Evolutionary conservation across 1,139 yeast genomes (phyloP).

Genomic region (Lodderomyces pseudojiufengensis): DNA sequence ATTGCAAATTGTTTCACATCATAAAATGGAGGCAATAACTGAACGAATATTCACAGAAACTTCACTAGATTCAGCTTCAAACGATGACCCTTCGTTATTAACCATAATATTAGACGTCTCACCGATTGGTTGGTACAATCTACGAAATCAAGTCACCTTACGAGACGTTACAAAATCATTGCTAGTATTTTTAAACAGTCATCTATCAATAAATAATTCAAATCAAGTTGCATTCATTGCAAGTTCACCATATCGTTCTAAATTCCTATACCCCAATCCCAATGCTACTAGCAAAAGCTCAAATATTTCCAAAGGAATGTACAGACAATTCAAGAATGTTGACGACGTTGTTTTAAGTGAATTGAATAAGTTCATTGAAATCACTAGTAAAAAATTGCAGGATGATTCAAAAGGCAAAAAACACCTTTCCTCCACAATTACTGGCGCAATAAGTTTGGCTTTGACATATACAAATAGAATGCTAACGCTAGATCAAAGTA

Average conservation of each 20-base stretch:
- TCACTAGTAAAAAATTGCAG: slow-evolving; percentile 19
- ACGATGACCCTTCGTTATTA: slow-evolving; percentile 76
- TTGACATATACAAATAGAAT: slow-evolving; percentile 75
- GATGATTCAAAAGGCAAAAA: slow-evolving; percentile 7
- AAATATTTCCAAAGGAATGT: slow-evolving; percentile 46
- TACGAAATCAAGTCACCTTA: slow-evolving; percentile 43
- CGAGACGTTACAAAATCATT: slow-evolving; percentile 58
- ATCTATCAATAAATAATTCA: slow-evolving; percentile 77
- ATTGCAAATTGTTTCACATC: too few species aligned
- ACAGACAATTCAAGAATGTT: slow-evolving; percentile 78
- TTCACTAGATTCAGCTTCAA: slow-evolving; percentile 25
- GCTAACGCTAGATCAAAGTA: slow-evolving; percentile 48
- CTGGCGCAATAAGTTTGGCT: slow-evolving; percentile 80
- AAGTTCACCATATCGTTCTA: slow-evolving; percentile 69
- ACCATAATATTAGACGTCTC: slow-evolving; percentile 77
- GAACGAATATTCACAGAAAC: slow-evolving; percentile 59
- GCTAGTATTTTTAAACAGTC: slow-evolving; percentile 77
- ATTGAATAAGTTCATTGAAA: slow-evolving; percentile 46
- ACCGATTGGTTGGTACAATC: slow-evolving; percentile 70
- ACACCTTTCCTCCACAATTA: slow-evolving; percentile 39
- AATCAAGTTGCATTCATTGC: slow-evolving; percentile 83
- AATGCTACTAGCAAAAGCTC: slow-evolving; percentile 19
- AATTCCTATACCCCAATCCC: slow-evolving; percentile 63
- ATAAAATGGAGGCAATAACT: slow-evolving; percentile 67
- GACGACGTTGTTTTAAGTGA: slow-evolving; percentile 74